A percentile compares a stretch with the other conserved stretches of the same genome.
Conservation (phyloP, 176 grass and related monocot species). For the Juncus effusus region DNA sequence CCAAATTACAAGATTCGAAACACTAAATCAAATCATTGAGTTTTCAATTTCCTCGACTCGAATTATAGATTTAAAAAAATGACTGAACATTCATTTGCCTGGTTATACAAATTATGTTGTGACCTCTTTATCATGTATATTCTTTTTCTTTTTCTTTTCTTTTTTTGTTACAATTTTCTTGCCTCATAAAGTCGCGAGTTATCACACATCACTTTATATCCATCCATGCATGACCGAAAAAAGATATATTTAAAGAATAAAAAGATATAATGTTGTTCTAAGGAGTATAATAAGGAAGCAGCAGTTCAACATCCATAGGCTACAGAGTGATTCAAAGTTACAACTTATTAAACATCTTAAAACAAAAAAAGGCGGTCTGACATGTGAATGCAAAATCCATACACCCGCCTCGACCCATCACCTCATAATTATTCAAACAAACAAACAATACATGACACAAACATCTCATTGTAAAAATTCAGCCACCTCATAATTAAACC, state of each 20-base stretch:
- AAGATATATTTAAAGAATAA: no score
- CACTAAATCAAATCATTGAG: background rate
- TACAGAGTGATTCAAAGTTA: slow-evolving; percentile 25
- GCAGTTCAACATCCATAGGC: slow-evolving; percentile 5
- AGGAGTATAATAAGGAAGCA: background rate
- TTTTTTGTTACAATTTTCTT: no score
- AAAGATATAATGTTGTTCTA: no score
- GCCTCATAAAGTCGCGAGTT: no score
- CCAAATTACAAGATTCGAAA: slow-evolving; percentile 34
- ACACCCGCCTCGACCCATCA: slow-evolving; percentile 7
- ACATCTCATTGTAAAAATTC: slow-evolving; percentile 12
- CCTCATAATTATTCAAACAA: slow-evolving; percentile 4
- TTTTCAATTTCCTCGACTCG: no score
- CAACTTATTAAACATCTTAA: slow-evolving; percentile 26
- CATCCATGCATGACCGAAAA: no score
- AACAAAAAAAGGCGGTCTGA: slow-evolving; percentile 13
- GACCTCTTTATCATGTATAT: no score
- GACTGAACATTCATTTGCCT: no score
- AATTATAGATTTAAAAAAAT: no score
- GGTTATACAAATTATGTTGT: no score
- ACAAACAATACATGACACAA: slow-evolving; percentile 18
- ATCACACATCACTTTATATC: no score
- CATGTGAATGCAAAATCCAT: slow-evolving; percentile 23
- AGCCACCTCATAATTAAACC: slow-evolving; percentile 8
- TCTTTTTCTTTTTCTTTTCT: no score